Evolutionary conservation across 768 basidiomycete genomes (phyloP).

Genomic region (Harrya chromipes): DNA sequence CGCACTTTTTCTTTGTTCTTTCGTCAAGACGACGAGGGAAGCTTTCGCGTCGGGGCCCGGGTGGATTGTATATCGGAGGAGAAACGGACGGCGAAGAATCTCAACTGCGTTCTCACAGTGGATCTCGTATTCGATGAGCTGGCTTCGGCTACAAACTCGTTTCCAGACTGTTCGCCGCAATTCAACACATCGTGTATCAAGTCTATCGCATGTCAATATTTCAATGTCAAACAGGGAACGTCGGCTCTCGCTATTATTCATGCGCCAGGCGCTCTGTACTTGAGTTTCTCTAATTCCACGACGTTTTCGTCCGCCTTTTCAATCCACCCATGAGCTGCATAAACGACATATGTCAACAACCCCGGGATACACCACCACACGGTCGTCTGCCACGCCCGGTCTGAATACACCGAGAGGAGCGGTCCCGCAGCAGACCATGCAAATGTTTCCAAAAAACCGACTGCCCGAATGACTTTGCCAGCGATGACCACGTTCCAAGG

Average conservation of each 20-base stretch:
- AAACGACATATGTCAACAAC: conserved; percentile 42
- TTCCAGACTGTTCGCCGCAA: no score
- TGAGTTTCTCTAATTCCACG: conserved; percentile 48
- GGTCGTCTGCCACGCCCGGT: conserved; percentile 50
- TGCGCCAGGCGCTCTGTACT: conserved; percentile 55
- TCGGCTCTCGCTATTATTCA: conserved; percentile 19
- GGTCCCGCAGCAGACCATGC: conserved; percentile 47
- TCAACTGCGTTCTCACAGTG: no score
- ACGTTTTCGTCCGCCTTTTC: conserved; percentile 45
- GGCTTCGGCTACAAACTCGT: no score
- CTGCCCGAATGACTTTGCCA: conserved; percentile 28
- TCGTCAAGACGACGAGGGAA: no score
- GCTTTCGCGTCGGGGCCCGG: no score
- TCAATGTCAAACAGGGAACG: neutral
- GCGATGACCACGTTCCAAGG: conserved; percentile 32
- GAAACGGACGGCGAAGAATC: no score
- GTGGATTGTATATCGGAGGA: no score
- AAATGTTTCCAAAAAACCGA: conserved; percentile 32
- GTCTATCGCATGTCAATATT: no score
- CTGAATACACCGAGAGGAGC: conserved; percentile 44
- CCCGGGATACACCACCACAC: conserved; percentile 52
- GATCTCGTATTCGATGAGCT: no score
- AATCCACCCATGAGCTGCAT: conserved; percentile 45
- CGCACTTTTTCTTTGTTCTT: no score
- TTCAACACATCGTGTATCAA: no score